Base-by-base conservation (phyloP, 148 eudicot genomes). In the Nepenthes mirabilis region DNA sequence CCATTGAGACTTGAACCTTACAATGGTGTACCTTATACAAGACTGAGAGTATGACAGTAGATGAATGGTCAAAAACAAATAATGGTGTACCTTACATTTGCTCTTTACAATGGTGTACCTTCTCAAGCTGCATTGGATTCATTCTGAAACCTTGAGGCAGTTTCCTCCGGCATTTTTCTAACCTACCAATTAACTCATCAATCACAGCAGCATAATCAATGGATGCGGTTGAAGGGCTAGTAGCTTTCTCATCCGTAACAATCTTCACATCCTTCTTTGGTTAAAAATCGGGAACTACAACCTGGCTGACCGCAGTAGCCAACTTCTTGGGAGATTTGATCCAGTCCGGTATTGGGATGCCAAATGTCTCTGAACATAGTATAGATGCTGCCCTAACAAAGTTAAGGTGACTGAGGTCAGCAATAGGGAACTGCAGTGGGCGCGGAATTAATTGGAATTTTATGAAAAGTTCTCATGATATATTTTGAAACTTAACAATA, bases 231-330 rank as follows among this genome's bases (percentile, higher is more conserved):
- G 85, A 73, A 35, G 80, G 68, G 61, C 69, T 75, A 47, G 87
- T 85, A 12, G 79, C 85, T 68, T 82, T 80, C 69, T 85, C 87
- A 74, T 85, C 91, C 0, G 93, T 85, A n/a, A 75, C 86, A 64
- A 83, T 83, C 70, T 78, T 83, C 33, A 69, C 86, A 72, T 70
- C 85, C 49, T 76, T 76, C 77, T 58, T 80, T n/a, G 93, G 93
- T 58, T 69, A 72, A 63, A 86, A 86, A 60, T 85, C 88, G 40
- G 88, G 91, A 34, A 85, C 88, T 36, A 78, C 74, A 59, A 85
- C 83, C 60, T 71, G 69, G 64, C 53, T 72, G 14, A 82, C 76
- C 43, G 83, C 91, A 52, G 75, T 80, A 10, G 74, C 80, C 56
- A 80, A 56, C 66, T 63, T 72, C 47, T 63, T 63, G 33, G 77